phyloP scores from a whole-genome alignment of 192 early-diverging fungal species.

The Umbelopsis sp. region DNA sequence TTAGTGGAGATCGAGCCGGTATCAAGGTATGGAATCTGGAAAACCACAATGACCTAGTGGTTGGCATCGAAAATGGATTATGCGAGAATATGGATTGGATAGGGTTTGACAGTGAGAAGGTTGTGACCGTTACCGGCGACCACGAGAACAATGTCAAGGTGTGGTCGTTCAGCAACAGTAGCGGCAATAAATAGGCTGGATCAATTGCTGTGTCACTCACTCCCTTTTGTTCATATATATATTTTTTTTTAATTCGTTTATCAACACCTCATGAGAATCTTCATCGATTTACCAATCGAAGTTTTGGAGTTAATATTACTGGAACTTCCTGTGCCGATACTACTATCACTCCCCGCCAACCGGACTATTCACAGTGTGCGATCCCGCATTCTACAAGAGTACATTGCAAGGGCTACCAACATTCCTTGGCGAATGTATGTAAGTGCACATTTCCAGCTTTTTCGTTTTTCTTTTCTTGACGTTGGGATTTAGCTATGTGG shows the following conservation, averaged over 20 bases:
- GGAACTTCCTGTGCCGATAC: background rate
- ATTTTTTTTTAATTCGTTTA: background rate
- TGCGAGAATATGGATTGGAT: constrained; percentile 11
- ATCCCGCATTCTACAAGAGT: background rate
- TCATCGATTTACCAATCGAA: background rate
- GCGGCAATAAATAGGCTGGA: background rate
- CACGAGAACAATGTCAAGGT: constrained; percentile 16
- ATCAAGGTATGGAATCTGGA: constrained; percentile 52
- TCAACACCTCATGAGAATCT: background rate
- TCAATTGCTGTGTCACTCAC: background rate
- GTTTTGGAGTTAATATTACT: background rate
- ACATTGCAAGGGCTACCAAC: background rate
- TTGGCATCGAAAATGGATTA: constrained; percentile 10
- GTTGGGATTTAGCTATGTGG: background rate
- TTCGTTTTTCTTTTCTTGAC: background rate
- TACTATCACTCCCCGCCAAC: background rate
- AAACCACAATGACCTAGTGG: background rate
- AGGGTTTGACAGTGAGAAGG: constrained; percentile 16
- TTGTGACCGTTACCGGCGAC: constrained; percentile 15
- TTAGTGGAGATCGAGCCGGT: constrained; percentile 45
- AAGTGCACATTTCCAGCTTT: background rate
- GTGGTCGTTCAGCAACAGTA: constrained; percentile 4
- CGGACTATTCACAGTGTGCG: background rate
- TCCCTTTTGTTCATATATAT: background rate
- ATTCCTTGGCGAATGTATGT: constrained; percentile 5